Evolutionary conservation across 148 eudicot species (phyloP).

Genomic region (Persicaria maculosa): DNA sequence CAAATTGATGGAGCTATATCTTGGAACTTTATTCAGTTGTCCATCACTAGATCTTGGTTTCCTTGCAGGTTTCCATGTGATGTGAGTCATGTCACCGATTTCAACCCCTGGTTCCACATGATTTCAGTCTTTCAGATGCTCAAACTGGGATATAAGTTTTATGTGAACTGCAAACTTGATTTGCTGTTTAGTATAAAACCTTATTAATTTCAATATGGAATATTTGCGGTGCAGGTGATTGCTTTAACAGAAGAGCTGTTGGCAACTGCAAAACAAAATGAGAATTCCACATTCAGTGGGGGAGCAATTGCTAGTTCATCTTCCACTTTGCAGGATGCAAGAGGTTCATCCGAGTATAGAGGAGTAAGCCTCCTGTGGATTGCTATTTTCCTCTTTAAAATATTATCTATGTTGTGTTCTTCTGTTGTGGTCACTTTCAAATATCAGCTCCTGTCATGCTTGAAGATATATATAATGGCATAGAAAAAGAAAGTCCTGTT

Average conservation of each 20-base stretch:
- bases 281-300: slow-evolving; percentile 35
- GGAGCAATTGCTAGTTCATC: slow-evolving; percentile 45
- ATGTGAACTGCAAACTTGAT: slow-evolving; percentile 21
- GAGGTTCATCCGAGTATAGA: slow-evolving; percentile 29
- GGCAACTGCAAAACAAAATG: slow-evolving; percentile 78
- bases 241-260: slow-evolving; percentile 87
- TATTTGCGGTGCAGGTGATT: slow-evolving; percentile 59
- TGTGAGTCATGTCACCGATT: slow-evolving; percentile 32
- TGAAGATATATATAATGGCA: too few species aligned
- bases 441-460: too few species aligned
- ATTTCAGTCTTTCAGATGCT: slow-evolving; percentile 78
- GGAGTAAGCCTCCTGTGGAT: slow-evolving; percentile 25
- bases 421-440: too few species aligned
- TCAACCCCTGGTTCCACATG: slow-evolving; percentile 58
- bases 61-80: slow-evolving; percentile 87
- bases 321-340: slow-evolving; percentile 24
- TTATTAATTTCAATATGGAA: background rate
- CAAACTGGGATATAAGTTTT: slow-evolving; percentile 49
- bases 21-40: slow-evolving; percentile 42
- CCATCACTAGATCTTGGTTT: slow-evolving; percentile 86
- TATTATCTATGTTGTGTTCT: background rate
- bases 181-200: slow-evolving; percentile 7
- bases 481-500: too few species aligned
- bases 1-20: slow-evolving; percentile 9
- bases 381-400: background rate